Percentiles rank a stretch among this genome's conserved stretches.
Evolutionary conservation across 108 stramenopile genomes (phyloP).

Genomic region (Pseudonitzschia multiseries): DNA sequence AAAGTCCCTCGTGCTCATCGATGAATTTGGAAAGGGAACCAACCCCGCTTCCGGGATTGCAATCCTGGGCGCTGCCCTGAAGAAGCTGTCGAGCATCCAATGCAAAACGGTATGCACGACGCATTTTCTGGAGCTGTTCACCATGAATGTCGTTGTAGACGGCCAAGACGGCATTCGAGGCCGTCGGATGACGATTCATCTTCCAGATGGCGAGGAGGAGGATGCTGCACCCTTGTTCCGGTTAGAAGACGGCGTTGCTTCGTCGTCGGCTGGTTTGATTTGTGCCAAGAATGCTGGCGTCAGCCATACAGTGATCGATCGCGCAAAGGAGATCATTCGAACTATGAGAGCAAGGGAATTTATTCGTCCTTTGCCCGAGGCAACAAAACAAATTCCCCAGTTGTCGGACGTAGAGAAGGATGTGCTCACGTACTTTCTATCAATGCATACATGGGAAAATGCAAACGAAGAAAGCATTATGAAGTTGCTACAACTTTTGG

Average conservation of each 20-base stretch:
- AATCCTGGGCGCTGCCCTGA: constrained; percentile 81
- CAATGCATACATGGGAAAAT: constrained; percentile 46
- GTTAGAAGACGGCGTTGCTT: constrained; percentile 84
- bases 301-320: constrained; percentile 46
- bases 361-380: constrained; percentile 59
- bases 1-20: constrained; percentile 86
- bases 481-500: constrained; percentile 20
- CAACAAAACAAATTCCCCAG: constrained; percentile 27
- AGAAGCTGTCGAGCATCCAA: constrained; percentile 51
- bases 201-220: constrained; percentile 69
- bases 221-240: constrained; percentile 85
- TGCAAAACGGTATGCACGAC: constrained; percentile 89
- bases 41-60: constrained; percentile 93
- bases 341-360: constrained; percentile 56
- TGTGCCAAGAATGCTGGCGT: constrained; percentile 92
- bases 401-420: constrained; percentile 37
- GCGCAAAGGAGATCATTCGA: constrained; percentile 68
- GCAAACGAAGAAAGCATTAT: constrained; percentile 53
- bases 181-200: constrained; percentile 85
- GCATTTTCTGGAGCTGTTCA: constrained; percentile 95
- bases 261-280: constrained; percentile 87
- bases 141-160: constrained; percentile 72
- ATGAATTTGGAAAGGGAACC: constrained; percentile 98
- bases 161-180: constrained; percentile 72
- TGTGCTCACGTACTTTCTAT: constrained; percentile 53